phyloP scores from a whole-genome alignment of 139 green algal species.

The Ettlia oleoabundans region DNA sequence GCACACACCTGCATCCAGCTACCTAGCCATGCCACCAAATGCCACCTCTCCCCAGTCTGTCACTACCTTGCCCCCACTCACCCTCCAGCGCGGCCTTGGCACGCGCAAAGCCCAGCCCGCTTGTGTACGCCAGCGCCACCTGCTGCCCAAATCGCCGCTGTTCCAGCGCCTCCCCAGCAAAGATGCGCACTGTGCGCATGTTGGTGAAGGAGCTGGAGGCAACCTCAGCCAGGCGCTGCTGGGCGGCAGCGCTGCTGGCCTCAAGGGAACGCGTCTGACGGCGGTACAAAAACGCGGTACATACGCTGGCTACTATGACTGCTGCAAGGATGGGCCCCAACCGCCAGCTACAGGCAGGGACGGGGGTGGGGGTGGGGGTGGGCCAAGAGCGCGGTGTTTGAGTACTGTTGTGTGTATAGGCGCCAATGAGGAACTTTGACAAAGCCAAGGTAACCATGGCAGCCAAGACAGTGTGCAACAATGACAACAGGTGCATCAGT shows the following conservation, averaged over 20 bases:
- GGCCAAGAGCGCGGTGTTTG: too few relatives aligned
- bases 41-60: not conserved
- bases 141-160: conserved; percentile 78
- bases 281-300: conserved; percentile 79
- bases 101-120: conserved; percentile 73
- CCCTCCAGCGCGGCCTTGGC: conserved; percentile 78
- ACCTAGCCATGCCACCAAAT: not conserved
- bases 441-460: too few relatives aligned
- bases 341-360: conserved; percentile 54
- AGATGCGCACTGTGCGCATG: conserved; percentile 71
- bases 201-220: conserved; percentile 32
- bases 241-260: conserved; percentile 45
- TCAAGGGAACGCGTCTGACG: conserved; percentile 68
- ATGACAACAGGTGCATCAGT: not conserved
- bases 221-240: conserved; percentile 73
- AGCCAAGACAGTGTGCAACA: too few relatives aligned
- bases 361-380: not conserved
- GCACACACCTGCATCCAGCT: too few relatives aligned
- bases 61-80: not conserved
- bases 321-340: conserved; percentile 80
- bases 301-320: conserved; percentile 79
- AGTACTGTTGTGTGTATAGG: too few relatives aligned
- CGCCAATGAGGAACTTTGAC: too few relatives aligned
- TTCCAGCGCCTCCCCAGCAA: conserved; percentile 87
- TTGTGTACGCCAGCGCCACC: conserved; percentile 64